Conservation (phyloP, 2,329 filamentous ascomycete genomes). For the Ceratocystis destructans region DNA sequence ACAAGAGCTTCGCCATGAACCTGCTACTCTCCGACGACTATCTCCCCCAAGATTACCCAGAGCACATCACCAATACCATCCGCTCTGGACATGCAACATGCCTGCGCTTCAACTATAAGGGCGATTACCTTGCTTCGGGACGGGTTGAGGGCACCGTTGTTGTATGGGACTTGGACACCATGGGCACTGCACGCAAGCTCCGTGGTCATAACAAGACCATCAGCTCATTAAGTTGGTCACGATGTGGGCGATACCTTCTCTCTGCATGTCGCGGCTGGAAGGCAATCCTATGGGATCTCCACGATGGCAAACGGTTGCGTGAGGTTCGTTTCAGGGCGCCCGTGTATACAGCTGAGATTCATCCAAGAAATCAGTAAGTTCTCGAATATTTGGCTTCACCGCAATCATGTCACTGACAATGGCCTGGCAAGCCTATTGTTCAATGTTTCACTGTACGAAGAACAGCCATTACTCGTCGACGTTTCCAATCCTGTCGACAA, state of each 20-base stretch:
- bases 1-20: conserved; percentile 35
- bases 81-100: conserved; percentile 55
- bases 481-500: conserved; percentile 53
- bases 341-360: conserved; percentile 89
- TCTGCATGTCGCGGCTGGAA: conserved; percentile 95
- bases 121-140: conserved; percentile 88
- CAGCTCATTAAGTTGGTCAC: conserved; percentile 89
- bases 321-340: conserved; percentile 85
- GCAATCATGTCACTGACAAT: conserved; percentile 21
- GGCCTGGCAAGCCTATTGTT: conserved; percentile 52
- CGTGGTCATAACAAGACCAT: conserved; percentile 88
- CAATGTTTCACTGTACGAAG: conserved; percentile 85
- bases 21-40: conserved; percentile 48
- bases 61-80: conserved; percentile 76
- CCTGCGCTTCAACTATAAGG: conserved; percentile 80
- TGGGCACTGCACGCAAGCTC: conserved; percentile 87
- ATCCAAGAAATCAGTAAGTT: conserved; percentile 70
- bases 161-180: conserved; percentile 94
- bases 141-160: conserved; percentile 89
- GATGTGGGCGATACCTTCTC: conserved; percentile 77
- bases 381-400: neutral
- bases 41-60: conserved; percentile 69
- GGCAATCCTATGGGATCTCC: conserved; percentile 86
- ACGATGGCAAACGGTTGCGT: conserved; percentile 53
- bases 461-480: conserved; percentile 79